A percentile compares a stretch with the other conserved stretches of the same genome.
These are phyloP conservation scores for Triticum turgidum DNA, from an alignment of 176 grass and related monocot species.

Conservation along the genomic window DNA sequence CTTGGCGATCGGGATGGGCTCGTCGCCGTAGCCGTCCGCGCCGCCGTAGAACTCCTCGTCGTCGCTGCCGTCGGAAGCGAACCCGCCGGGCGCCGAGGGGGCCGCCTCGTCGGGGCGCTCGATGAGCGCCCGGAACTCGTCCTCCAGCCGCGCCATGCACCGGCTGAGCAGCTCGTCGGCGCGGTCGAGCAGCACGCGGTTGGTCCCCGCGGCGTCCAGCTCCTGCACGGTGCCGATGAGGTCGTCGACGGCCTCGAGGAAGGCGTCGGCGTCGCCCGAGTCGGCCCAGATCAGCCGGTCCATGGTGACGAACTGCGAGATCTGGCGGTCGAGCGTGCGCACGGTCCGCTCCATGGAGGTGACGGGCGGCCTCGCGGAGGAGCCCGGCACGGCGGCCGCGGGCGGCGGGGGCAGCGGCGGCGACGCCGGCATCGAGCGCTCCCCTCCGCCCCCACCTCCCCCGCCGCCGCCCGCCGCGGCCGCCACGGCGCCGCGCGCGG, in stretches of 20 bases:
- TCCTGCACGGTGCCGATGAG: constrained; percentile 83
- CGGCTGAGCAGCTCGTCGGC: constrained; percentile 87
- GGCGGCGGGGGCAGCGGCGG: constrained; percentile 30
- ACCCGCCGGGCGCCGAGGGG: constrained; percentile 41
- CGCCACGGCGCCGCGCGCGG: constrained; percentile 28
- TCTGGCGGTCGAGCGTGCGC: constrained; percentile 86
- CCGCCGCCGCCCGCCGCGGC: not conserved
- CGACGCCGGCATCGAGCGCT: constrained; percentile 40
- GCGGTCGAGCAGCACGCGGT: constrained; percentile 75
- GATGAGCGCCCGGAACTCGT: constrained; percentile 82
- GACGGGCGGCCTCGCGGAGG: constrained; percentile 31
- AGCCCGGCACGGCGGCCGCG: not conserved
- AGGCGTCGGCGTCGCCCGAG: constrained; percentile 56
- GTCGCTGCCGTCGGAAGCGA: constrained; percentile 53
- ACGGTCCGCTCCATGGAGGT: constrained; percentile 75
- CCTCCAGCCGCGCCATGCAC: constrained; percentile 86
- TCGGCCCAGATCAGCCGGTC: constrained; percentile 83
- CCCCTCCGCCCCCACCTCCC: not conserved
- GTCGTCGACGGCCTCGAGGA: constrained; percentile 91
- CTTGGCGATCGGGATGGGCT: constrained; percentile 61
- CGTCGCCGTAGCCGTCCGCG: constrained; percentile 59
- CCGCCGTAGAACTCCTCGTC: constrained; percentile 49
- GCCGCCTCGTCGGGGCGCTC: constrained; percentile 81
- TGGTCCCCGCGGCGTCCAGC: constrained; percentile 61
- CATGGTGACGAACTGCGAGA: constrained; percentile 76